A percentile compares a stretch with the other conserved stretches of the same genome.
Evolutionary conservation across 345 rosid genomes (phyloP).

Genomic region (Hibiscus tridactylites): DNA sequence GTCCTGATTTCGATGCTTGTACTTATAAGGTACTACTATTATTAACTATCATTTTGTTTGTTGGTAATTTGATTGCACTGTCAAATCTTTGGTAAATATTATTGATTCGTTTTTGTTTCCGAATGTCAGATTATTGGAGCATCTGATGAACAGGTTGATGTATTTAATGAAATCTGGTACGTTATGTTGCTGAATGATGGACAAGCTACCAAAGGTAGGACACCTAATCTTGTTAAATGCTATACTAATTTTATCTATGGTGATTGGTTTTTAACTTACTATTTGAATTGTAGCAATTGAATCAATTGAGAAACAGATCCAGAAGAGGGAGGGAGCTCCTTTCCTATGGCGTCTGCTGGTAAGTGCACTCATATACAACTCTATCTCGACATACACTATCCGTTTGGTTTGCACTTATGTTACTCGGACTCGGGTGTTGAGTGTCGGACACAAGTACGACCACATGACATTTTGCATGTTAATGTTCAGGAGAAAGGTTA

Average conservation of each 20-base stretch:
- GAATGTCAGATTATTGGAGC: slow-evolving; percentile 60
- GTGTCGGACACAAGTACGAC: background rate
- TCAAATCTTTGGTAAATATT: background rate
- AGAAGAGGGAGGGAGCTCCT: slow-evolving; percentile 59
- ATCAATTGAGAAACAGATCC: slow-evolving; percentile 46
- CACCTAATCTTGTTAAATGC: background rate
- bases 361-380: background rate
- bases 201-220: slow-evolving; percentile 50
- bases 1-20: slow-evolving; percentile 58
- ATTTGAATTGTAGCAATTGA: slow-evolving; percentile 38
- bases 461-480: background rate
- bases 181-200: slow-evolving; percentile 54
- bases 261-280: slow-evolving; percentile 8
- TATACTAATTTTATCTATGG: background rate
- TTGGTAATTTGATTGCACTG: slow-evolving; percentile 2
- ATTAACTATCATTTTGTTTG: background rate
- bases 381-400: background rate
- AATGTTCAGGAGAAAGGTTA: slow-evolving; percentile 60
- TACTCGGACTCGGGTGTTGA: background rate
- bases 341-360: slow-evolving; percentile 87
- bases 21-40: slow-evolving; percentile 49
- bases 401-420: background rate
- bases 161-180: slow-evolving; percentile 82
- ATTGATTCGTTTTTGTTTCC: background rate
- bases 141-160: slow-evolving; percentile 87